Percentiles rank a stretch among this genome's conserved stretches.
These are phyloP conservation scores for Eucalyptus tenuipes DNA, from an alignment of 345 rosid genomes.

Conservation along the genomic window DNA sequence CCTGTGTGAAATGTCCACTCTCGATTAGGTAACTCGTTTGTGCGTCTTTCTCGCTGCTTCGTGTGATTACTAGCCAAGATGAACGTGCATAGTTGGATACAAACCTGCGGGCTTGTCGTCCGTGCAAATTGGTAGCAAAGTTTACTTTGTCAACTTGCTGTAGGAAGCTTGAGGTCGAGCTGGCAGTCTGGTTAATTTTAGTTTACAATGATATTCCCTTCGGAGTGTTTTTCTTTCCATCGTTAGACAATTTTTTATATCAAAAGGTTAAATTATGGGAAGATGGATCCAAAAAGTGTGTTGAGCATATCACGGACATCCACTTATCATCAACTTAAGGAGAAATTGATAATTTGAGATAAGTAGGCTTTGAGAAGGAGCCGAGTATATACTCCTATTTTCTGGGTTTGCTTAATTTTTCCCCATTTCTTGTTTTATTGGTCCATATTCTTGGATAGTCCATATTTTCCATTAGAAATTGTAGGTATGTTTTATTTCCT, in stretches of 20 bases:
- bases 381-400: background rate
- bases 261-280: background rate
- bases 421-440: background rate
- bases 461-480: background rate
- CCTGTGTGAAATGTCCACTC: background rate
- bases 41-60: background rate
- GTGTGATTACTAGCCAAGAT: background rate
- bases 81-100: background rate
- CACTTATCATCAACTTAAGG: background rate
- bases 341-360: background rate
- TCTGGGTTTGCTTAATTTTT: background rate
- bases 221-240: background rate
- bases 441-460: background rate
- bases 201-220: background rate
- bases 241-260: background rate
- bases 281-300: background rate
- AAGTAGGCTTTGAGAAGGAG: background rate
- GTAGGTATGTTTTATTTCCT: background rate
- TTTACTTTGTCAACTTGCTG: background rate
- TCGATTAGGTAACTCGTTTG: background rate
- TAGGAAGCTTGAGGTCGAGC: background rate
- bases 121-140: background rate
- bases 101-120: background rate
- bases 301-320: background rate
- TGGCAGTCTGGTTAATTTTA: background rate